Evolutionary conservation across 1,139 yeast species (phyloP).

Genomic region (Torulaspora globosa): DNA sequence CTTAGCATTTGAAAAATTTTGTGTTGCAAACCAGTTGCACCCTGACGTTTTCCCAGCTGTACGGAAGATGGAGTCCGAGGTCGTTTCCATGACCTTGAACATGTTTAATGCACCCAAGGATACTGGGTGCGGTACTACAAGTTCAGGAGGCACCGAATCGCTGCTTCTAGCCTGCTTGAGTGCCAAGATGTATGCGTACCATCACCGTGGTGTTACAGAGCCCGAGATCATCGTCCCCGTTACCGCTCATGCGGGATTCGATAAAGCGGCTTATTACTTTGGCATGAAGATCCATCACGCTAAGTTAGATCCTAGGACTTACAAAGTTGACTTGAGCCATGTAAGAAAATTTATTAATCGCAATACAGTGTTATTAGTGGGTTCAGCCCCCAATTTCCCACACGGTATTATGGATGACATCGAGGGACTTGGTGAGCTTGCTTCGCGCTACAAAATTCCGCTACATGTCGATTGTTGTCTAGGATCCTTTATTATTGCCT

Average conservation of each 20-base stretch:
- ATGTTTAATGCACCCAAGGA: slow-evolving; percentile 66
- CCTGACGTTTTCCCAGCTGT: slow-evolving; percentile 98
- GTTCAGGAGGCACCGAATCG: slow-evolving; percentile 98
- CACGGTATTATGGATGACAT: slow-evolving; percentile 95
- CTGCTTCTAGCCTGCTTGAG: slow-evolving; percentile 78
- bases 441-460: slow-evolving; percentile 62
- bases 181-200: slow-evolving; percentile 60
- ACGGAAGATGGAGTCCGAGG: slow-evolving; percentile 93
- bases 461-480: slow-evolving; percentile 94
- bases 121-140: slow-evolving; percentile 79
- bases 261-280: slow-evolving; percentile 89
- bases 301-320: slow-evolving; percentile 65
- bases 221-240: slow-evolving; percentile 90
- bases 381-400: slow-evolving; percentile 96
- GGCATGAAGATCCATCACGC: slow-evolving; percentile 82
- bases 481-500: slow-evolving; percentile 87
- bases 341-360: slow-evolving; percentile 63
- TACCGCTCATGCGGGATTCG: slow-evolving; percentile 92
- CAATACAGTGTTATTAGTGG: slow-evolving; percentile 79
- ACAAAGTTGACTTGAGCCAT: slow-evolving; percentile 59
- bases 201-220: slow-evolving; percentile 53
- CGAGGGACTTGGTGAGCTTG: slow-evolving; percentile 63
- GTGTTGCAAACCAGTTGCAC: slow-evolving; percentile 90
- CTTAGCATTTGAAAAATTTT: slow-evolving; percentile 66
- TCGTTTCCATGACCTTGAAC: slow-evolving; percentile 82